Evolutionary conservation across 108 stramenopile genomes (phyloP), one percentile per base, ranked within the genome.

Genomic region (Fragilariopsis cylindrus): DNA sequence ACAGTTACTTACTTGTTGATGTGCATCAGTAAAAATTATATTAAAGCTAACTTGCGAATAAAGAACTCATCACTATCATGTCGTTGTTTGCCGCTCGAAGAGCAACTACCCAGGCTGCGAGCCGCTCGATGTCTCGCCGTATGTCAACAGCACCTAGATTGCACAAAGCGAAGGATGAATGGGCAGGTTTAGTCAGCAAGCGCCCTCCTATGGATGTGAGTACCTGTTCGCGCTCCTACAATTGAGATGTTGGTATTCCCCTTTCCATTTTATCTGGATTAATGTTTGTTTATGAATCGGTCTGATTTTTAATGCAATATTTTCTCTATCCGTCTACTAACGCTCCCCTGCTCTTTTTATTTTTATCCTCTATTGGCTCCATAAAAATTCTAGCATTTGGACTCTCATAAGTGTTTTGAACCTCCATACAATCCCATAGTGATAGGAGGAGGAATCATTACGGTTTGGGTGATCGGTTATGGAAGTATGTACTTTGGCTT

Each of bases 121-220:
- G 68, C 50, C 81, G 76, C 16, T 13, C 19, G 13, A 68, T 50
- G 48, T 66, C 75, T 53, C 84, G 84, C 45, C 80, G 80, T 11
- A 69, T 78, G 77, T 73, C 80, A 18, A 75, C 90, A 39, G 83
- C 76, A 5, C 90, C 93, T 54, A 94, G 89, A 75, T 73, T 90
- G 85, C 93, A 94, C 82, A 89, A 87, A 75, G 89, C 90, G 16
- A 86, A 85, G 79, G 86, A 87, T 76, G 72, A 81, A 42, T 91
- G 89, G 89, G 54, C 72, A 3, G 79, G 82, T 54, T 65, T 94
- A 15, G 69, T 76, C n/a, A 80, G 80, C 54, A 83, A 84, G 64
- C 90, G 90, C 67, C 90, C 89, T 77, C 85, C 87, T 60, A 70
- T 70, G 19, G 92, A 88, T 57, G 67, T 68, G 67, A 68, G 67